These are phyloP conservation scores for Diospyros kaki DNA, from an alignment of 148 eudicot genomes.

Conservation along the genomic window DNA sequence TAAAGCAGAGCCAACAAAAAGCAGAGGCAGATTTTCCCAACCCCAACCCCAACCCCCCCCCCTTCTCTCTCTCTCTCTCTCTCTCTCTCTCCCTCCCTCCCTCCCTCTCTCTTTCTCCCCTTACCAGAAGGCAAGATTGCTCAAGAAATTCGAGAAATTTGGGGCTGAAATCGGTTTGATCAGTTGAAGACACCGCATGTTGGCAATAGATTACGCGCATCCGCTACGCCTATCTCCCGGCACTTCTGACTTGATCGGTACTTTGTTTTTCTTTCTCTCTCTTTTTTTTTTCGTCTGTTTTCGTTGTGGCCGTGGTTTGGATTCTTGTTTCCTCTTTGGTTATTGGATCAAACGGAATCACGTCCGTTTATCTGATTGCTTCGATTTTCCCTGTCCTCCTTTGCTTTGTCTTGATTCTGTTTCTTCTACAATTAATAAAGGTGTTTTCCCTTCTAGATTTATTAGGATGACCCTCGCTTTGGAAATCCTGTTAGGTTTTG, in stretches of 20 bases:
- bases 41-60: constrained; percentile 8
- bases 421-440: not conserved
- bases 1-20: constrained; percentile 8
- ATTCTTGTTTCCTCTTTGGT: not conserved
- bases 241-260: not conserved
- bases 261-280: not conserved
- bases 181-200: not conserved
- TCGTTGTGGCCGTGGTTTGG: not conserved
- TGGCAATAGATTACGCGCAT: too few relatives aligned
- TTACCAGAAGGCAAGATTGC: not conserved
- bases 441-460: not conserved
- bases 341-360: not conserved
- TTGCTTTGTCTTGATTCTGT: not conserved
- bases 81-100: constrained; percentile 6
- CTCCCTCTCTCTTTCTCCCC: not conserved
- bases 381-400: too few relatives aligned
- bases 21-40: not conserved
- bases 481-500: not conserved
- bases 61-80: not conserved
- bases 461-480: not conserved
- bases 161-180: not conserved
- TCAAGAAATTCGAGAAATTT: too few relatives aligned
- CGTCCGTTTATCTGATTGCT: too few relatives aligned
- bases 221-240: not conserved
- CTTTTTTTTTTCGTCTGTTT: not conserved